Evolutionary conservation across 1,139 yeast species (phyloP).

Genomic region (Sugiyamaella japonica): DNA sequence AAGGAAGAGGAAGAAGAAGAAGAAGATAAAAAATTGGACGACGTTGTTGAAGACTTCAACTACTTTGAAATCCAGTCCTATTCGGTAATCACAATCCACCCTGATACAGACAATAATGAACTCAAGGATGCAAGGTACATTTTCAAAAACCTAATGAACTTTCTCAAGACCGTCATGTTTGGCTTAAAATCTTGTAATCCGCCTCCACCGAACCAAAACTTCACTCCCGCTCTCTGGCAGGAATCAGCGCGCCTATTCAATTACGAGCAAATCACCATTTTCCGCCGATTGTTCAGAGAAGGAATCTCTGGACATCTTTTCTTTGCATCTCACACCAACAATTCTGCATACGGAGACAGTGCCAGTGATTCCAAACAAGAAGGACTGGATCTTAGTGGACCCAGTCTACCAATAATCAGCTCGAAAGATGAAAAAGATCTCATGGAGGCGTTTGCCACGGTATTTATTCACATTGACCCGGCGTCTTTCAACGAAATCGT

Average conservation of each 20-base stretch:
- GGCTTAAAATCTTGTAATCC: conserved; percentile 92
- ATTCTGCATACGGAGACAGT: conserved; percentile 15
- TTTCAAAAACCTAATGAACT: conserved; percentile 86
- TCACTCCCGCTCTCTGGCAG: conserved; percentile 74
- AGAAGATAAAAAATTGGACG: conserved; percentile 19
- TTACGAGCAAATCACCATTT: conserved; percentile 76
- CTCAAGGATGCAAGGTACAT: conserved; percentile 84
- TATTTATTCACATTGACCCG: conserved; percentile 91
- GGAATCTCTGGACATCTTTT: conserved; percentile 80
- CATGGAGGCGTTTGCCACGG: conserved; percentile 94
- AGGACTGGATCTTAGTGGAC: conserved; percentile 69
- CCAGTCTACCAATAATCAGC: conserved; percentile 79
- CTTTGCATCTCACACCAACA: conserved; percentile 55
- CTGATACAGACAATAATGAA: conserved; percentile 55
- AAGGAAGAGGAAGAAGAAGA: conserved; percentile 30
- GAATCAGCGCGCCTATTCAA: conserved; percentile 83
- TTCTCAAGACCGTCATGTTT: conserved; percentile 84
- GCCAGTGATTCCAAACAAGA: conserved; percentile 27
- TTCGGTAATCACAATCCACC: conserved; percentile 50
- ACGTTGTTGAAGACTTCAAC: conserved; percentile 26
- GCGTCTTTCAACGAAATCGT: conserved; percentile 94
- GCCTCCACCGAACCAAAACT: conserved; percentile 67
- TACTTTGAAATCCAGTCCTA: conserved; percentile 18
- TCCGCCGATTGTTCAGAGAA: conserved; percentile 76
- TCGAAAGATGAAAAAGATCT: conserved; percentile 92